Evolutionary conservation across 1,284 basidiomycete species (phyloP), one percentile per base, ranked within the genome.

Genomic region (Leccinum griseonigrum): DNA sequence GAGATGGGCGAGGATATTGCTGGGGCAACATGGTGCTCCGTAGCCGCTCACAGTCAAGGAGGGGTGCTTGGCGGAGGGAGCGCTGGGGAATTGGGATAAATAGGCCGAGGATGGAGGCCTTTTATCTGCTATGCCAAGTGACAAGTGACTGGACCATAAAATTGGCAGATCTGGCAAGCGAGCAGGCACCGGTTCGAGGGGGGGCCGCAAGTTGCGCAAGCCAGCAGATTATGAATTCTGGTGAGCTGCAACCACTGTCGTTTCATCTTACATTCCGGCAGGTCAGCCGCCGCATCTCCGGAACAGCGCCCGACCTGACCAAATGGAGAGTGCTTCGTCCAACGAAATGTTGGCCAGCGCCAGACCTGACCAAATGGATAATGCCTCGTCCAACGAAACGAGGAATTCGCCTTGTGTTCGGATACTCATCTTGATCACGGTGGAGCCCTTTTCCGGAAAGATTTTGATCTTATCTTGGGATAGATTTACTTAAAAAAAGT

Each of bases 1-100:
- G 79, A 29, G 77, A 67, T 22, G 57, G 46, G 53, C 46, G 46
- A 22, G 18, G 22, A 22, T 13, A 22, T 48, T 22, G 10, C 18
- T 48, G n/a, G 18, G 46, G 7, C 36, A 62, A 58, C 72, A 73
- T 75, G 28, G 28, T 57, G 40, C 16, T 28, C n/a, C 28, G 29
- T 31, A 18, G 18, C 26, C 13, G 18, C 46, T 9, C 1, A 36
- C 13, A 11, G 50, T 22, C 13, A 32, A 51, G 50, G 50, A 51
- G 5, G 16, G 28, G 28, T 51, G 9, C 9, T 54, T 14, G 22
- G 10, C 38, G 4, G 16, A 51, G 51, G 40, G 40, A 48, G 26
- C 16, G 16, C 4, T 65, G 58, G 34, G 22, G 2, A 22, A 22
- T 22, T 22, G 22, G 54, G 55, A 58, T 29, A 28, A 36, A 26